Percentiles rank a stretch among this genome's conserved stretches.
Conservation (phyloP, 108 stramenopile genomes). For the Cyclotella sp. region DNA sequence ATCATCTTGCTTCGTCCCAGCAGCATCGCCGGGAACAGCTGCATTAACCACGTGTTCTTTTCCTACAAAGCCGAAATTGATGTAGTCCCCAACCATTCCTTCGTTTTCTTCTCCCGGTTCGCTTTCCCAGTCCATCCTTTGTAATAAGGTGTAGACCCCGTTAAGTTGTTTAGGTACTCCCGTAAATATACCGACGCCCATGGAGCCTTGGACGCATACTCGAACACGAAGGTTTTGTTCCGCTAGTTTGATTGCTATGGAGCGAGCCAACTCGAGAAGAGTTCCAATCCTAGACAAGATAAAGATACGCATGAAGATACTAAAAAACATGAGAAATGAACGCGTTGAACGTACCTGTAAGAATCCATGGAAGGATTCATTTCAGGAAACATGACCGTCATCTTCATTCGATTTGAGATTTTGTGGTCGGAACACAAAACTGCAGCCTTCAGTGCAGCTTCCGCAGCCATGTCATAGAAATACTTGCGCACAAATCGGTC, state of each 20-base stretch:
- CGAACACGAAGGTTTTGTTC: constrained; percentile 87
- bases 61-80: constrained; percentile 81
- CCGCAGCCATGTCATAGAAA: constrained; percentile 80
- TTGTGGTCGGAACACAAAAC: constrained; percentile 68
- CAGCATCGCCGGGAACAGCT: constrained; percentile 30
- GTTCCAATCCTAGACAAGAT: constrained; percentile 68
- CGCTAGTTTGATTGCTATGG: constrained; percentile 72
- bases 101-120: constrained; percentile 83
- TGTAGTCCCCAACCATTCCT: constrained; percentile 84
- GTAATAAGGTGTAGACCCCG: constrained; percentile 77
- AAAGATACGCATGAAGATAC: neutral
- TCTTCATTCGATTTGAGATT: constrained; percentile 80
- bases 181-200: constrained; percentile 91
- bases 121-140: constrained; percentile 89
- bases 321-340: constrained; percentile 4
- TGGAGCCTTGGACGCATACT: constrained; percentile 81
- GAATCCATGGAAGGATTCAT: constrained; percentile 88
- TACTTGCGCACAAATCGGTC: constrained; percentile 84
- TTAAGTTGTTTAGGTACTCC: constrained; percentile 82
- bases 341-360: constrained; percentile 56
- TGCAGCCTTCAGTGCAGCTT: constrained; percentile 76
- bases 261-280: constrained; percentile 74
- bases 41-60: constrained; percentile 81
- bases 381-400: constrained; percentile 84
- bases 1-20: constrained; percentile 72